Percentiles rank a stretch among this genome's conserved stretches.
Conservation (phyloP, 352 stramenopile genomes). For the Saprolegnia parasitica region DNA sequence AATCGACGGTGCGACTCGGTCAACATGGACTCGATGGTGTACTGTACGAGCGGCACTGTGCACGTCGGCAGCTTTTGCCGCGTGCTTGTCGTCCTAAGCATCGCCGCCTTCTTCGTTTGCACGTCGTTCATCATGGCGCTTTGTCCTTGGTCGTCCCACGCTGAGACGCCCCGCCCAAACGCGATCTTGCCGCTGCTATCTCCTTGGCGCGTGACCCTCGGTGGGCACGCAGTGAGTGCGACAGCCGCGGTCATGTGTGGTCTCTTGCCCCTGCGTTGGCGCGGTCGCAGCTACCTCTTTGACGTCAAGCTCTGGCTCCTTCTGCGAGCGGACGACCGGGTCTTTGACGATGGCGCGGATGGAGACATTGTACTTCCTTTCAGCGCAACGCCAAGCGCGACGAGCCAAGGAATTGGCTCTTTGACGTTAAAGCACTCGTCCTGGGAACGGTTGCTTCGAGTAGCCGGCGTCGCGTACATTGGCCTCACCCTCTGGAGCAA, state of each 20-base stretch:
- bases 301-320: neutral
- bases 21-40: slow-evolving; percentile 2
- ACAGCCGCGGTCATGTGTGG: neutral
- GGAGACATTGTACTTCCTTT: neutral
- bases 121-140: neutral
- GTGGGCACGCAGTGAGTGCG: neutral
- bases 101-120: neutral
- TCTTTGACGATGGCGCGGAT: neutral
- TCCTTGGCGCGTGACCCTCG: neutral
- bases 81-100: neutral
- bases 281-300: neutral
- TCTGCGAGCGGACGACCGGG: neutral
- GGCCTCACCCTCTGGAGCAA: neutral
- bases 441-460: neutral
- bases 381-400: neutral
- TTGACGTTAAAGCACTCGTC: neutral
- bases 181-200: neutral
- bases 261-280: neutral
- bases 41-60: neutral
- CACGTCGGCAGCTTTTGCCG: neutral
- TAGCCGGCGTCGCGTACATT: neutral
- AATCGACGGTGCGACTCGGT: neutral
- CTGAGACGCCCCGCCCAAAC: neutral
- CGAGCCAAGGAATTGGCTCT: neutral
- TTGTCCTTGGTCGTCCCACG: neutral